These are phyloP conservation scores for Melocanna baccifera DNA, from an alignment of 176 grass and related monocot genomes.

Conservation along the genomic window DNA sequence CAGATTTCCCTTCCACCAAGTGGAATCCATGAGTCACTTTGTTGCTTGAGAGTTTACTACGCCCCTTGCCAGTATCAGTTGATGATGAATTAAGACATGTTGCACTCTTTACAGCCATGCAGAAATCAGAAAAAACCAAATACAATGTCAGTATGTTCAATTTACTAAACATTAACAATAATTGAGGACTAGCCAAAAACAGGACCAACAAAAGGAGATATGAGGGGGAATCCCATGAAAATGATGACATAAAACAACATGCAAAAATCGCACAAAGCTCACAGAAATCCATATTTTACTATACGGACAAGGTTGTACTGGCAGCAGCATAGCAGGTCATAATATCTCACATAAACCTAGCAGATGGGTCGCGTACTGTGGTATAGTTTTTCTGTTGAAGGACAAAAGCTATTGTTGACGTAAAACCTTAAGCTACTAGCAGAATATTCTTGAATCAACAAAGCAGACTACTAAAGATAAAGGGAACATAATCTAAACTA, in stretches of 20 bases:
- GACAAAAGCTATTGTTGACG: not conserved
- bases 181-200: not conserved
- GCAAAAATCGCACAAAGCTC: not conserved
- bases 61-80: slow-evolving; percentile 76
- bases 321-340: not conserved
- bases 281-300: not conserved
- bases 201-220: not conserved
- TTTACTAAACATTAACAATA: not conserved
- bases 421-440: not conserved
- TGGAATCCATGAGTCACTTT: slow-evolving; percentile 90
- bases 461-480: not conserved
- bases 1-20: slow-evolving; percentile 95
- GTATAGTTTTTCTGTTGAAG: not conserved
- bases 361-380: not conserved
- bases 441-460: not conserved
- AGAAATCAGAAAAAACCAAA: slow-evolving; percentile 29
- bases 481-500: not conserved
- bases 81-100: slow-evolving; percentile 72
- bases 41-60: slow-evolving; percentile 88
- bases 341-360: not conserved
- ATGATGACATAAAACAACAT: not conserved
- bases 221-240: not conserved
- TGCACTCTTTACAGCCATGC: slow-evolving; percentile 48
- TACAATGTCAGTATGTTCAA: not conserved
- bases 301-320: not conserved